A percentile compares a stretch with the other conserved stretches of the same genome.
These are phyloP conservation scores for Salvia miltiorrhiza DNA, from an alignment of 257 asterid species.

Conservation along the genomic window DNA sequence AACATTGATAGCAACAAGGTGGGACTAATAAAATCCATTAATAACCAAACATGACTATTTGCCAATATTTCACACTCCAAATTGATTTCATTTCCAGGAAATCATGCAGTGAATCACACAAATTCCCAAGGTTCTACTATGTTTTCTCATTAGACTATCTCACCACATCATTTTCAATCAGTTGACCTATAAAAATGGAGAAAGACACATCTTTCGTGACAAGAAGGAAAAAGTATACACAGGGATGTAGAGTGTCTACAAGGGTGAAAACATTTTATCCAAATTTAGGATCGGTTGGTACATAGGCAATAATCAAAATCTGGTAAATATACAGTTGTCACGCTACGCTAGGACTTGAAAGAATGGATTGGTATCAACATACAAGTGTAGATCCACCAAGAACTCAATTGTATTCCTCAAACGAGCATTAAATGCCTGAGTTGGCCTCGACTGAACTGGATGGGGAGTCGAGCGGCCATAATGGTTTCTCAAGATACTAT, in stretches of 20 bases:
- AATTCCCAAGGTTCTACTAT: not conserved
- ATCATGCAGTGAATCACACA: not conserved
- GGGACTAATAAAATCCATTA: not conserved
- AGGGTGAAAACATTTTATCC: not conserved
- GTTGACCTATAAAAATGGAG: not conserved
- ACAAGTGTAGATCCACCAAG: not conserved
- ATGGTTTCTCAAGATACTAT: not conserved
- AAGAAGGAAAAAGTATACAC: not conserved
- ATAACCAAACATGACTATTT: conserved; percentile 16
- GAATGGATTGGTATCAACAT: not conserved
- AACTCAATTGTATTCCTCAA: not conserved
- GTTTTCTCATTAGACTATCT: not conserved
- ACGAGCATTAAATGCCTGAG: not conserved
- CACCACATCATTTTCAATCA: not conserved
- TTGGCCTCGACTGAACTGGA: not conserved
- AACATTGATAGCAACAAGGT: conserved; percentile 16
- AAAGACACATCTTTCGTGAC: not conserved
- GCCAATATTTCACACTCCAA: conserved; percentile 9
- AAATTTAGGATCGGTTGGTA: not conserved
- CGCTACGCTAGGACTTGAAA: not conserved
- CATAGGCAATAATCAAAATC: not conserved
- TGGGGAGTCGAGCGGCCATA: not conserved
- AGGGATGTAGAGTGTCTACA: not conserved
- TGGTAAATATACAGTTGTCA: not conserved
- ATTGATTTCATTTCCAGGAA: conserved; percentile 1